Evolutionary conservation across 495 filamentous ascomycete species (phyloP).

Genomic region (Penicilliopsis zonata): DNA sequence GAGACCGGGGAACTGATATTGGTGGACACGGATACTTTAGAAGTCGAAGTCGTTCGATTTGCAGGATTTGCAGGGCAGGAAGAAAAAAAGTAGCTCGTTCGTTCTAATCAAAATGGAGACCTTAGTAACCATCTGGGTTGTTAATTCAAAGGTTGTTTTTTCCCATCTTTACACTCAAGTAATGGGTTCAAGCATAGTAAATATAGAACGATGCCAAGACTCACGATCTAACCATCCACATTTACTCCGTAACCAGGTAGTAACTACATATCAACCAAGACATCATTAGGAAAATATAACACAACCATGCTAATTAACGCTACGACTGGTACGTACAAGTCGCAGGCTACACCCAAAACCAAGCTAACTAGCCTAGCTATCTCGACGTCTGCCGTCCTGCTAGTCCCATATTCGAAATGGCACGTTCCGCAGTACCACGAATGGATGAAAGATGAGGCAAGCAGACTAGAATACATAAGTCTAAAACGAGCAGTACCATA

Average conservation of each 20-base stretch:
- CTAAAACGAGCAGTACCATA: not conserved
- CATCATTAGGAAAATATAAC: not conserved
- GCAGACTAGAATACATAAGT: conserved; percentile 1
- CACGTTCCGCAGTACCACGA: conserved; percentile 75
- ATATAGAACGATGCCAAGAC: not conserved
- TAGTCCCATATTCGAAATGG: conserved; percentile 73
- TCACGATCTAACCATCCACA: not conserved
- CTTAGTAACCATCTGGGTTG: no score
- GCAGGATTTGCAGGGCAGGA: conserved; percentile 35
- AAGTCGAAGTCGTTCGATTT: conserved; percentile 60
- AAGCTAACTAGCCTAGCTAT: conserved; percentile 38
- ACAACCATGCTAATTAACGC: conserved; percentile 28
- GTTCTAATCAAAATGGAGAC: no score
- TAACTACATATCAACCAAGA: conserved; percentile 3
- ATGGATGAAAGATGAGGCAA: conserved; percentile 85
- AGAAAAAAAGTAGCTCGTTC: conserved; percentile 26
- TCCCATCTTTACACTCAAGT: no score
- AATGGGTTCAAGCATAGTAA: no score
- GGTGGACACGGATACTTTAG: conserved; percentile 76
- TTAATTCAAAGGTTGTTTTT: no score
- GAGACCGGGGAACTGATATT: conserved; percentile 74
- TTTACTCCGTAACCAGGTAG: no score
- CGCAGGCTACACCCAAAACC: conserved; percentile 1
- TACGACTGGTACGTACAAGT: conserved; percentile 19
- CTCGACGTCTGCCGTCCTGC: conserved; percentile 48